Percentiles rank a stretch among this genome's conserved stretches.
These are phyloP conservation scores for Iris pallida DNA, from an alignment of 116 monocot genomes.

Conservation along the genomic window DNA sequence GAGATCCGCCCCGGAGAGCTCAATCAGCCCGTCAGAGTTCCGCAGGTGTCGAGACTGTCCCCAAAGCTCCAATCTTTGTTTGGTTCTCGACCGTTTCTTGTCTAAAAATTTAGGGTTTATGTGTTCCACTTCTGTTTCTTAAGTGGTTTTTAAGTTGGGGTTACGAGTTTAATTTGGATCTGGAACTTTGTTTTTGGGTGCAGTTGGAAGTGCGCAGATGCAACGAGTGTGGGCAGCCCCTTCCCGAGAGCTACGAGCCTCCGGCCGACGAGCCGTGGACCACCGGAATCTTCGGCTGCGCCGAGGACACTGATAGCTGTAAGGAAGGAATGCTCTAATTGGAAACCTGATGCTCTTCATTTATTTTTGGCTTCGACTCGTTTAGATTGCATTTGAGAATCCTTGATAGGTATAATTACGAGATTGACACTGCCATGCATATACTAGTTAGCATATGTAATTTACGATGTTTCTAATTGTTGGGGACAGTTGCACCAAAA, in stretches of 20 bases:
- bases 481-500: no score
- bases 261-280: constrained; percentile 86
- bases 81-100: constrained; percentile 1
- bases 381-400: no score
- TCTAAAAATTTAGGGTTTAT: no score
- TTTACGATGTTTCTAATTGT: no score
- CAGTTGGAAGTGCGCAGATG: constrained; percentile 79
- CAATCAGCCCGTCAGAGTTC: constrained; percentile 79
- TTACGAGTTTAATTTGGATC: not conserved
- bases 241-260: constrained; percentile 77
- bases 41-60: constrained; percentile 45
- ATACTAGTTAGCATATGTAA: no score
- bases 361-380: not conserved
- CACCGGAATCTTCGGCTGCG: constrained; percentile 72
- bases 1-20: constrained; percentile 91
- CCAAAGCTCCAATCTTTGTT: not conserved
- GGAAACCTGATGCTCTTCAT: not conserved
- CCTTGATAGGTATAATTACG: no score
- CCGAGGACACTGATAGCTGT: constrained; percentile 82
- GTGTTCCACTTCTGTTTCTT: not conserved
- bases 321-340: constrained; percentile 14
- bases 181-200: constrained; percentile 5
- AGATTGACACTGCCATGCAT: no score
- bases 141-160: no score
- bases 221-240: constrained; percentile 70